Evolutionary conservation across 768 basidiomycete genomes (phyloP), one percentile per base, ranked within the genome.

Genomic region (Mycena vulgaris): DNA sequence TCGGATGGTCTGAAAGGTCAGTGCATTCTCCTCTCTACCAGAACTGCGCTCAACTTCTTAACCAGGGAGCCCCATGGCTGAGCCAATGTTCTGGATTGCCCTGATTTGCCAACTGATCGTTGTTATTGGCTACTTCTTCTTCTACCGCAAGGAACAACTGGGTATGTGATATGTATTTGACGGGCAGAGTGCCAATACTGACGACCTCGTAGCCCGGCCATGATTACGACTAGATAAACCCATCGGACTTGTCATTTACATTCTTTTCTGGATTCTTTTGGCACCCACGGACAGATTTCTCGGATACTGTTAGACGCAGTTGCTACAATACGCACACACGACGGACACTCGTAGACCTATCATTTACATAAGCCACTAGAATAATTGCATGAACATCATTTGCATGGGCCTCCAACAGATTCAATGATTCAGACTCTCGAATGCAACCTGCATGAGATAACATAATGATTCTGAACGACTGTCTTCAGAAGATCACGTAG

Each of bases 121-220:
- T 77, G 95, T 97, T 66, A 81, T 92, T 69, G 96, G 96, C 25
- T 97, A 97, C 84, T 96, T 96, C 86, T 94, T 94, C 94, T 97
- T 97, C 89, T 97, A 97, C 82, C 91, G 96, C 80, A 96, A 95
- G 83, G 96, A 97, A 82, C 96, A 97, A 79, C 89, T 97, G 69
- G 81, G 93, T 93, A 78, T 60, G 93, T 85, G 53, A 49, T 61
- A 19, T n/a, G n/a, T 74, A 21, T 57, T 10, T 23, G 27, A 28
- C 70, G 28, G 14, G 19, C 27, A 37, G 31, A 3, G 0, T 17
- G 51, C 30, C 25, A n/a, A 51, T 51, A 48, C 49, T 58, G 25
- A 62, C 42, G 25, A 68, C 56, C 28, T 35, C 51, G 19, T 33
- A 83, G 83, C 83, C 71, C 83, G 83, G 60, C 83, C 83, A 75